Conservation (phyloP, 495 filamentous ascomycete species). For the Hypoxylon lenormandii region DNA sequence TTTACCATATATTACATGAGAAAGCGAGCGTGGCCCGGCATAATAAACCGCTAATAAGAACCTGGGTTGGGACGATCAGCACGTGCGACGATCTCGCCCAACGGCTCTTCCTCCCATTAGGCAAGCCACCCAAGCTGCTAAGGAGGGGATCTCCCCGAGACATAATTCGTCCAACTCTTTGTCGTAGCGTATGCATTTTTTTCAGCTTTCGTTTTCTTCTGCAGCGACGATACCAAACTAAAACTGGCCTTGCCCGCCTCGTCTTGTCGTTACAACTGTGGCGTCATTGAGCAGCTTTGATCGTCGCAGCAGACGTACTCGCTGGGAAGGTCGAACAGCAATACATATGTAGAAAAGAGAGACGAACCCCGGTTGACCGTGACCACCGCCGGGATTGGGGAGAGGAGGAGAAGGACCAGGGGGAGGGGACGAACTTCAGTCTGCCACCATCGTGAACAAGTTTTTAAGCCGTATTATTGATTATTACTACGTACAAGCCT, state of each 20-base stretch:
- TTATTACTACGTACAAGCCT: slow-evolving; percentile 11
- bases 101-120: slow-evolving; percentile 40
- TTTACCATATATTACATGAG: slow-evolving; percentile 24
- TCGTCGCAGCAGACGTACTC: slow-evolving; percentile 29
- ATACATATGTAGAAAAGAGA: too few relatives aligned
- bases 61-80: slow-evolving; percentile 46
- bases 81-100: slow-evolving; percentile 47
- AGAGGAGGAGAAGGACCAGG: too few relatives aligned
- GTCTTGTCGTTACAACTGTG: slow-evolving; percentile 32
- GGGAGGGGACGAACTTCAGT: slow-evolving; percentile 20
- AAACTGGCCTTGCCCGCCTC: slow-evolving; percentile 29
- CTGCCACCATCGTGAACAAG: slow-evolving; percentile 21
- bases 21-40: slow-evolving; percentile 35
- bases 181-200: slow-evolving; percentile 27
- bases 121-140: slow-evolving; percentile 13
- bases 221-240: slow-evolving; percentile 21
- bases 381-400: slow-evolving; percentile 10
- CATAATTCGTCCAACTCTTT: slow-evolving; percentile 34
- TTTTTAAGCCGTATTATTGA: slow-evolving; percentile 25
- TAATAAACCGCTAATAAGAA: slow-evolving; percentile 46
- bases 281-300: slow-evolving; percentile 43
- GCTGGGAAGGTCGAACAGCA: slow-evolving; percentile 39
- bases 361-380: slow-evolving; percentile 12
- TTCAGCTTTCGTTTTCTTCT: slow-evolving; percentile 39
- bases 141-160: slow-evolving; percentile 23